Evolutionary conservation across 257 asterid genomes (phyloP).

Genomic region (Mentha longifolia): DNA sequence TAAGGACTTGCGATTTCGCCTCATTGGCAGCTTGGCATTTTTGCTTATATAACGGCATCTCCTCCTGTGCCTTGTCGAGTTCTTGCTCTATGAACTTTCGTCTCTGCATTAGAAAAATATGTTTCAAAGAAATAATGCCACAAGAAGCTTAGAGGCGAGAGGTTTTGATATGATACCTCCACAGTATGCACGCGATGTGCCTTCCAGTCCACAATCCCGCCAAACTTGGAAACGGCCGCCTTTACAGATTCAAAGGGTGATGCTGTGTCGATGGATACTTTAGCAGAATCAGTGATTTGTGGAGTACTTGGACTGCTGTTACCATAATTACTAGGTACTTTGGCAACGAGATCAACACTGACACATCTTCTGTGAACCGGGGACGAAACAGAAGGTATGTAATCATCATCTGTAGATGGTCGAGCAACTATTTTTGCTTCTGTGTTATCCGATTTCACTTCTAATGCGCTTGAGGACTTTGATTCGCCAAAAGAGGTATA

Average conservation of each 20-base stretch:
- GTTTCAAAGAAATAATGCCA: too few species aligned
- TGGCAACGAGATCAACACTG: conserved; percentile 45
- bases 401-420: conserved; percentile 49
- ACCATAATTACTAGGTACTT: conserved; percentile 37
- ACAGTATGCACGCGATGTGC: conserved; percentile 88
- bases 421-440: conserved; percentile 40
- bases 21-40: conserved; percentile 79
- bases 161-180: conserved; percentile 56
- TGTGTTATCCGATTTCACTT: conserved; percentile 19
- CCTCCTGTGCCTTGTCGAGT: conserved; percentile 76
- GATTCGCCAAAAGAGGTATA: conserved; percentile 14
- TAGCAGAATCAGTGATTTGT: conserved; percentile 30
- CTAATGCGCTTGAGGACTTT: conserved; percentile 30
- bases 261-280: conserved; percentile 77
- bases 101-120: conserved; percentile 49
- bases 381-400: conserved; percentile 35
- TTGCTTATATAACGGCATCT: conserved; percentile 69
- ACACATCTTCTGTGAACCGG: conserved; percentile 41
- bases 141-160: too few species aligned
- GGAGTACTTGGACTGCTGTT: conserved; percentile 35
- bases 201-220: conserved; percentile 99
- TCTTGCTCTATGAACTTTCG: conserved; percentile 82
- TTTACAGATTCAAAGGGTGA: conserved; percentile 93
- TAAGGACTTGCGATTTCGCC: conserved; percentile 61
- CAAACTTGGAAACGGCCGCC: conserved; percentile 96